These are phyloP conservation scores for Geotrichum fermentans DNA, from an alignment of 1,139 yeast genomes.

Conservation along the genomic window DNA sequence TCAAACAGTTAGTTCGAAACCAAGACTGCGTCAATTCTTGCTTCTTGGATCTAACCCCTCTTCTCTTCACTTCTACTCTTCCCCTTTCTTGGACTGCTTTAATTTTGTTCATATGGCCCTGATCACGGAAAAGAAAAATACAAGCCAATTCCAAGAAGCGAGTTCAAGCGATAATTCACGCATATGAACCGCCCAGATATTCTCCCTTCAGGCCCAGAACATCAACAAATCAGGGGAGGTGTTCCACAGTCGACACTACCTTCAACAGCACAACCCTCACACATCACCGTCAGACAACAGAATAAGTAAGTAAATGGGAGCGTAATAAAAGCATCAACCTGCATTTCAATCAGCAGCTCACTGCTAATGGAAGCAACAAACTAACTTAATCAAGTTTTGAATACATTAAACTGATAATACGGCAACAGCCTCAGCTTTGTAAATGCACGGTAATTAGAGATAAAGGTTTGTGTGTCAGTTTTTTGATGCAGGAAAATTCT, in stretches of 20 bases:
- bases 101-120: neutral
- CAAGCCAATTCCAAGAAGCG: slow-evolving; percentile 2
- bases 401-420: slow-evolving; percentile 16
- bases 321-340: no score
- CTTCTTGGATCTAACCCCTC: neutral
- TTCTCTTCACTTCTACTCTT: neutral
- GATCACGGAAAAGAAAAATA: neutral
- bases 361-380: neutral
- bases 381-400: neutral
- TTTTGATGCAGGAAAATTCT: neutral
- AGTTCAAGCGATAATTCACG: slow-evolving; percentile 2
- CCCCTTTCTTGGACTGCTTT: neutral
- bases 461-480: slow-evolving; percentile 12
- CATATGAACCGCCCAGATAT: slow-evolving; percentile 18
- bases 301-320: slow-evolving; percentile 7
- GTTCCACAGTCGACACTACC: slow-evolving; percentile 11
- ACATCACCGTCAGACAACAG: neutral
- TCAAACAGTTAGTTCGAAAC: no score
- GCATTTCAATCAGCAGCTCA: neutral
- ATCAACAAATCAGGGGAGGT: slow-evolving; percentile 15
- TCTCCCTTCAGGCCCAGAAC: slow-evolving; percentile 14
- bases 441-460: slow-evolving; percentile 19
- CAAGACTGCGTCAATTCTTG: no score
- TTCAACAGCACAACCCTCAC: slow-evolving; percentile 8
- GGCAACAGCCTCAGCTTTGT: slow-evolving; percentile 20